phyloP scores from a whole-genome alignment of 805 yeast genomes.

The Nakazawaea sp. region DNA sequence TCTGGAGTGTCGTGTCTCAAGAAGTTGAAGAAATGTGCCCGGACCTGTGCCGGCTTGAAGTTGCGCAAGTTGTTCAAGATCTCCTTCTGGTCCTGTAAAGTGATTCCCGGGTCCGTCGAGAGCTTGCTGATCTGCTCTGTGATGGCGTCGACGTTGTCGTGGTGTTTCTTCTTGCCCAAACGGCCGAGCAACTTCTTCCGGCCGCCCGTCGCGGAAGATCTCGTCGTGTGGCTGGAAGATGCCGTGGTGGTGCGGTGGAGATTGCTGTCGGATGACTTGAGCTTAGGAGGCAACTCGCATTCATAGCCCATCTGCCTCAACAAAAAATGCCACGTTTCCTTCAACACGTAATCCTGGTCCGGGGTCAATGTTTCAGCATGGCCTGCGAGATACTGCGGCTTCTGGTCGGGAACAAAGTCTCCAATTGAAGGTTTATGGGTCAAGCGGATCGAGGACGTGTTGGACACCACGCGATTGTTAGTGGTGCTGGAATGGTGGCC shows the following conservation, averaged over 20 bases:
- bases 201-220: slow-evolving; percentile 4
- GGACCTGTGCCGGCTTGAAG: slow-evolving; percentile 43
- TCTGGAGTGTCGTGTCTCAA: slow-evolving; percentile 79
- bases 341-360: slow-evolving; percentile 57
- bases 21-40: slow-evolving; percentile 49
- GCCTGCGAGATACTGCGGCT: slow-evolving; percentile 22
- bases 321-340: slow-evolving; percentile 65
- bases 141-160: slow-evolving; percentile 16
- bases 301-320: slow-evolving; percentile 53
- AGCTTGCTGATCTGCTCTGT: slow-evolving; percentile 13
- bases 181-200: slow-evolving; percentile 1
- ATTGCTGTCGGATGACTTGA: slow-evolving; percentile 11
- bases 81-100: slow-evolving; percentile 24
- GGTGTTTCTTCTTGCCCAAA: slow-evolving; percentile 20
- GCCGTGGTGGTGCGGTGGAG: slow-evolving; percentile 15
- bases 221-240: slow-evolving; percentile 16
- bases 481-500: background rate
- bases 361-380: slow-evolving; percentile 37
- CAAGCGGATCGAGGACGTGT: slow-evolving; percentile 1
- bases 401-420: slow-evolving; percentile 7
- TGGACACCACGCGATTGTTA: background rate
- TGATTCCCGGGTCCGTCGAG: slow-evolving; percentile 21
- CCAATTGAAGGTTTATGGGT: slow-evolving; percentile 2
- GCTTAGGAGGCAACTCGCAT: slow-evolving; percentile 19
- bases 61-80: slow-evolving; percentile 45